Evolutionary conservation across 306 rosid species (phyloP), one percentile per base, ranked within the genome.

Genomic region (Astragalus membranaceus): DNA sequence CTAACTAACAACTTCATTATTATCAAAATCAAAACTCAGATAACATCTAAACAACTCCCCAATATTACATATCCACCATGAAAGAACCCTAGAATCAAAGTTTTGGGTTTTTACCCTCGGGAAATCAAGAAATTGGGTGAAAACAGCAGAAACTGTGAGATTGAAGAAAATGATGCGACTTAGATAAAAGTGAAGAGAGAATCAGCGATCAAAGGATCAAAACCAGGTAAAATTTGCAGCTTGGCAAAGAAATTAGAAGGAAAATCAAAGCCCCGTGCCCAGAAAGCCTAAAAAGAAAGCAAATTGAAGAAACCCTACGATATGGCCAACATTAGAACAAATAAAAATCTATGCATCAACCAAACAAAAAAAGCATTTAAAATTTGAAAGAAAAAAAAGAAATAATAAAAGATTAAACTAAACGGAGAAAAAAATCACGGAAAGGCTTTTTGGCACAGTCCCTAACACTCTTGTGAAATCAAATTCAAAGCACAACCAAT

Each of bases 91-190:
- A 15, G 32, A 58, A 70, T 10, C 43, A 52, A 70, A 60, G 30
- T 69, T 23, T 14, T 9, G 41, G 13, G 51, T 35, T 73, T 56
- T 32, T 1, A 5, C 33, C 57, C 64, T 36, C 6, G 7, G 29
- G 33, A 33, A 78, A 12, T 64, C 54, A 42, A 43, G 42, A 53
- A 70, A 74, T 74, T 57, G 26, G 64, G 64, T 61, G 8, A 62
- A 13, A 58, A 54, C 58, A 69, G 47, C 63, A 36, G 59, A 60
- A n/a, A 78, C 64, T 39, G 33, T 6, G 36, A 46, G 61, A 75
- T 16, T 70, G 79, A 71, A 75, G 79, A 75, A 66, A 75, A 79
- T 29, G 26, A 65, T 49, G 39, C 69, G 64, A 82, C 69, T 78
- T 44, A 75, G 75, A 75, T n/a, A 48, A 78, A 12, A 35, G 4